Evolutionary conservation across 2,329 filamentous ascomycete genomes (phyloP).

Genomic region (Clarireedia paspali): DNA sequence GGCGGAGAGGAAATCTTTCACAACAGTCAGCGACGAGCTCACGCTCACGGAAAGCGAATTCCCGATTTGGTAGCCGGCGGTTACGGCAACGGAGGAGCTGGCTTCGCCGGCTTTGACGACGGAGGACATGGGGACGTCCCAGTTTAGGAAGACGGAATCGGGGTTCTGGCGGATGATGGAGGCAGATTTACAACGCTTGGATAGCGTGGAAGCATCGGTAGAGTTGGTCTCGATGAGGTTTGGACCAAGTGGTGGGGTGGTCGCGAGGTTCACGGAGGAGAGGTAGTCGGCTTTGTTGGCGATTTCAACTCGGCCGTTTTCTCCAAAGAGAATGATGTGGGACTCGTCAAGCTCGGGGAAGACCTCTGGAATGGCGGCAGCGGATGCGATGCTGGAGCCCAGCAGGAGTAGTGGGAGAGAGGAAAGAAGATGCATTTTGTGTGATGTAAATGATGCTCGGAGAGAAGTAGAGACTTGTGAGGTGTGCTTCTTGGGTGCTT

Average conservation of each 20-base stretch:
- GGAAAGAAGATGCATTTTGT: background rate
- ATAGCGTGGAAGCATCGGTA: background rate
- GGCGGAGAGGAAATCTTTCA: background rate
- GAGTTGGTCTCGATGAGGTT: background rate
- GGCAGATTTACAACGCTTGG: background rate
- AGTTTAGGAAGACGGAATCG: background rate
- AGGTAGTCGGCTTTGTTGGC: conserved; percentile 1
- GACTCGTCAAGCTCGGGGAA: background rate
- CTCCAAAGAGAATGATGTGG: background rate
- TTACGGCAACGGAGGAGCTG: background rate
- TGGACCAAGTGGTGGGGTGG: background rate
- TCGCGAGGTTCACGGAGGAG: background rate
- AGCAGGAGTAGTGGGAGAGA: background rate
- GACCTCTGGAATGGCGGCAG: background rate
- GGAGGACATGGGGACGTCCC: conserved; percentile 1
- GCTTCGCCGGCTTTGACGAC: background rate
- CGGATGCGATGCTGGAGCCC: background rate
- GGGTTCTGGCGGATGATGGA: background rate
- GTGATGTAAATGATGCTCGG: background rate
- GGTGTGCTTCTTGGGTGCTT: too few relatives aligned
- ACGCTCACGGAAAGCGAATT: background rate
- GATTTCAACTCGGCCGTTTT: background rate
- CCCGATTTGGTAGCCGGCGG: background rate
- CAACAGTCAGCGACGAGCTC: background rate
- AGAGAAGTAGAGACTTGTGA: background rate